Percentiles rank a stretch among this genome's conserved stretches.
These are phyloP conservation scores for Filobasidium uniguttulatum DNA, from an alignment of 1,284 basidiomycete genomes.

Conservation along the genomic window DNA sequence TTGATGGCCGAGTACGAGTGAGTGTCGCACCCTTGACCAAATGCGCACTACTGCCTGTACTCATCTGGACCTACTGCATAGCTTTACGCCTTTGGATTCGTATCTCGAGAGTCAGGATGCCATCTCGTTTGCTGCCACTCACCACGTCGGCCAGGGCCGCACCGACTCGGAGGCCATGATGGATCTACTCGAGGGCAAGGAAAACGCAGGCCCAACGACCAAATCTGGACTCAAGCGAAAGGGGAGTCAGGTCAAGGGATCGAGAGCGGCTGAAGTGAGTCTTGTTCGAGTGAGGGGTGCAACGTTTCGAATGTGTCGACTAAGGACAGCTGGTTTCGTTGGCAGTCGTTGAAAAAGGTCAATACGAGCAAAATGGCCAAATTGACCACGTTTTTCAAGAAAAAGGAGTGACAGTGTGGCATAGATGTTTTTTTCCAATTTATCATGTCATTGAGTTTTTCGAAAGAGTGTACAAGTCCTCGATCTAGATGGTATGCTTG, in stretches of 20 bases:
- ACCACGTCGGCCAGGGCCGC: neutral
- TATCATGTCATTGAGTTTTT: too few relatives aligned
- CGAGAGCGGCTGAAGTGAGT: conserved; percentile 14
- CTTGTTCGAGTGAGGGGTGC: neutral
- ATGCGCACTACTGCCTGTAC: too few relatives aligned
- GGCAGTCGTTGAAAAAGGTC: conserved; percentile 13
- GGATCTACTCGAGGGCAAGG: neutral
- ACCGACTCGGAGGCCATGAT: neutral
- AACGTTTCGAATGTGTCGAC: neutral
- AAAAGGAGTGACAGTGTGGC: conserved; percentile 4
- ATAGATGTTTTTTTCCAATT: too few relatives aligned
- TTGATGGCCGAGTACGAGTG: conserved; percentile 10
- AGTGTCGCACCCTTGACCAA: too few relatives aligned
- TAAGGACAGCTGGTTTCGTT: neutral
- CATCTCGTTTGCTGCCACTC: conserved; percentile 4
- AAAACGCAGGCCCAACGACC: conserved; percentile 1
- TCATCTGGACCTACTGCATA: too few relatives aligned
- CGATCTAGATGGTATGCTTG: too few relatives aligned
- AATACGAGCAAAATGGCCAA: conserved; percentile 15
- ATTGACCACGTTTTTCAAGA: conserved; percentile 14
- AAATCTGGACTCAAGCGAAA: conserved; percentile 3
- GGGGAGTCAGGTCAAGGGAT: conserved; percentile 8
- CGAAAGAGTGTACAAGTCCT: too few relatives aligned
- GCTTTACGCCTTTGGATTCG: conserved; percentile 6
- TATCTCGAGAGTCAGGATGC: conserved; percentile 12